Evolutionary conservation across 148 eudicot genomes (phyloP), one percentile per base, ranked within the genome.

Genomic region (Chenopodium quinoa): DNA sequence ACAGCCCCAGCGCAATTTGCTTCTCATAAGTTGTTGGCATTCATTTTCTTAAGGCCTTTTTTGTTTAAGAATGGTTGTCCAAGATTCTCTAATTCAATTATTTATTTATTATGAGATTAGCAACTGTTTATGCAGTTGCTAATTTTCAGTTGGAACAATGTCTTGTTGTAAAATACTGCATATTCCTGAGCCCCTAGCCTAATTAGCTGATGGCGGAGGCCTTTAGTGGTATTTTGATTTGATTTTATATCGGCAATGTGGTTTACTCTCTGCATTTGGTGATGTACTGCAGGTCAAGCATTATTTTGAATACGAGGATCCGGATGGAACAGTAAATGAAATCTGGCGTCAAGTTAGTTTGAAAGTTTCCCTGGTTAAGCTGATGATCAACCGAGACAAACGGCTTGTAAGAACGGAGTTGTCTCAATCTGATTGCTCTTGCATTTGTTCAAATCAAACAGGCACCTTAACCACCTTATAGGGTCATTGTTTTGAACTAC

Each of bases 351-450:
- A 95, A 89, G 96, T 95, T 56, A 90, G 96, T 67, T 72, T 68
- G 68, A 95, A 95, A 88, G 83, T 93, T 19, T 96, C 98, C 29
- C 94, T 88, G 0, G 86, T 90, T n/a, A 89, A 91, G 81, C 84
- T 92, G 73, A 93, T 95, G 97, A 95, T 90, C 74, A 93, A 95
- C 69, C 99, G 99, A 40, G 97, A 92, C 85, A 92, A 88, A 85
- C 90, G 99, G 47, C 88, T 93, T 71, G 89, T 95, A 48, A 85
- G 79, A 78, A 87, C 93, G 75, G 92, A 92, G 22, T 83, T 91
- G 82, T 75, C 88, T 83, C 91, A 90, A 76, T 95, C 94, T 37
- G 99, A 95, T 83, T 95, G 97, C 82, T 88, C 97, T 63, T 95
- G 97, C 86, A 75, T 95, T 67, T 95, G 99, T 86, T 87, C 97